Conservation (phyloP, 495 filamentous ascomycete species). For the Hapsidospora chrysogenum region DNA sequence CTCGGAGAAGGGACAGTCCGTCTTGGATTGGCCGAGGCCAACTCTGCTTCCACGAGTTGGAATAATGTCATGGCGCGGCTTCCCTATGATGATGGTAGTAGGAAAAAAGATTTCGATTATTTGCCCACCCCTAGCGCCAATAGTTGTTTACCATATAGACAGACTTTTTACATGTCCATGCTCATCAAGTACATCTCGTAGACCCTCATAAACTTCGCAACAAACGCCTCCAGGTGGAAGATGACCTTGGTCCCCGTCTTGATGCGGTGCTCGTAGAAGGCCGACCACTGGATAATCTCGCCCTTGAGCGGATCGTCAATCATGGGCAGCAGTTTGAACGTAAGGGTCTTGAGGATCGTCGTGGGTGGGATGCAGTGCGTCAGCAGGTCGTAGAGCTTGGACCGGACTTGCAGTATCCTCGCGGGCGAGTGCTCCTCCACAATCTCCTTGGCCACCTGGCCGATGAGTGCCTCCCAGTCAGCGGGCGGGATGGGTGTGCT, state of each 20-base stretch:
- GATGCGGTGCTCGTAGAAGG: constrained; percentile 92
- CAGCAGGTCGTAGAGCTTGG: constrained; percentile 86
- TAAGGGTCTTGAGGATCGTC: constrained; percentile 80
- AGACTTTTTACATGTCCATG: constrained; percentile 58
- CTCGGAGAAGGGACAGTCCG: too few relatives aligned
- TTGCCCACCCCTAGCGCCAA: too few relatives aligned
- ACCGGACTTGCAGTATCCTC: constrained; percentile 68
- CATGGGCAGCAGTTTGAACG: constrained; percentile 75
- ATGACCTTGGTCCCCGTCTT: constrained; percentile 86
- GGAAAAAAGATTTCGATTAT: too few relatives aligned
- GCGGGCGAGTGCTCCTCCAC: constrained; percentile 79
- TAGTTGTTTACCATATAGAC: too few relatives aligned
- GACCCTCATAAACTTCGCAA: constrained; percentile 94
- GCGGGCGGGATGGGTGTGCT: constrained; percentile 79
- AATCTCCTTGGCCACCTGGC: constrained; percentile 77
- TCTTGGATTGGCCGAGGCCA: too few relatives aligned
- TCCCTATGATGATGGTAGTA: too few relatives aligned
- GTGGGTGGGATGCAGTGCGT: constrained; percentile 94
- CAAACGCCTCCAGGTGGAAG: constrained; percentile 95
- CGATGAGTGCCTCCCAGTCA: constrained; percentile 87
- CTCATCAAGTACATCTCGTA: constrained; percentile 86
- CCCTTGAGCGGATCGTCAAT: constrained; percentile 79
- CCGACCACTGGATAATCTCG: constrained; percentile 88
- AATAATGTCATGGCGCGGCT: too few relatives aligned
- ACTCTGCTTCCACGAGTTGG: too few relatives aligned